Evolutionary conservation across 2,329 filamentous ascomycete species (phyloP), one percentile per base, ranked within the genome.

Genomic region (Talaromyces sp.): DNA sequence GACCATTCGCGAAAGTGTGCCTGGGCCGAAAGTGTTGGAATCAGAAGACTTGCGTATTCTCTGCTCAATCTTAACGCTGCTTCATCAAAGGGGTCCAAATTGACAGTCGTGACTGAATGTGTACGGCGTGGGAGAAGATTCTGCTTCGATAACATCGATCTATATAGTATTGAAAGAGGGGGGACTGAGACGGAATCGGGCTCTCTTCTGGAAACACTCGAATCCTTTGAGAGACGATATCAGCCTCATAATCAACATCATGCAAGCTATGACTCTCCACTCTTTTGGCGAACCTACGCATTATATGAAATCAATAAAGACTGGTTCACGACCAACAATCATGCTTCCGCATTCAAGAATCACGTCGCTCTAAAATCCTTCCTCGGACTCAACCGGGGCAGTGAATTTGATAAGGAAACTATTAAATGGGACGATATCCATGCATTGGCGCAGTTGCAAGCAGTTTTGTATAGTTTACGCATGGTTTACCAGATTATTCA

Each of bases 341-440:
- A 22, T 13, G n/a, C 37, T 16, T 37, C 35, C 14, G 22, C 39
- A 33, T 45, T 59, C 27, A 37, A 31, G 5, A 59, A 60, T 27
- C 67, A 67, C 9, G 62, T 57, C 22, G 65, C 68, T 33, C 58
- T 78, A 39, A 66, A 67, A 31, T 65, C 67, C 39, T 78, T 79
- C 33, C 67, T 80, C 9, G 66, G 52, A 22, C 58, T 70, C 10
- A 74, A 74, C 1, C 70, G 71, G 58, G 52, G n/a, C n/a, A 70
- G 71, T 24, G 45, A 59, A 19, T 39, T 24, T 14, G n/a, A 39
- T n/a, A 48, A 70, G 2, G 73, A 78, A n/a, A 69, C 70, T 1
- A 63, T 79, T 11, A 76, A 79, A 1, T 91, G 88, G 89, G 78
- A 83, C 10, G 77, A 83, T 19, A 75, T 90, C 50, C 89, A 92